Percentiles rank a stretch among this genome's conserved stretches.
phyloP scores from a whole-genome alignment of 2,329 filamentous ascomycete species.

The Penicillium crustosum region DNA sequence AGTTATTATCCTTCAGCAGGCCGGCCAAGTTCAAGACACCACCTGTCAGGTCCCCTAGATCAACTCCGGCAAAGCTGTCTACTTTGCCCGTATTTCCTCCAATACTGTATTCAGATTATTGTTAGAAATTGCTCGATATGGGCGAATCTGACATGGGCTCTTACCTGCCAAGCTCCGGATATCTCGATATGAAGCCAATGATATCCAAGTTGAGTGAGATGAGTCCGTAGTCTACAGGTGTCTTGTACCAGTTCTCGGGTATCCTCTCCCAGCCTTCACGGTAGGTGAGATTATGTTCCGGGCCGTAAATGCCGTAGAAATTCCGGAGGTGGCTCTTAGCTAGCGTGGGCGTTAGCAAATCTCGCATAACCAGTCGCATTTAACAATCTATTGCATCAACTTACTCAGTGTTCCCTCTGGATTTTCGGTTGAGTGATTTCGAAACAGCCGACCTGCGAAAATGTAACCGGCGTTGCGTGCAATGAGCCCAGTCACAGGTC shows the following conservation, averaged over 20 bases:
- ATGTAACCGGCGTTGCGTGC: constrained; percentile 51
- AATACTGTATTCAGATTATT: constrained; percentile 33
- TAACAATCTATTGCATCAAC: constrained; percentile 10
- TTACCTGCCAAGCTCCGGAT: constrained; percentile 44
- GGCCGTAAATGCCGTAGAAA: constrained; percentile 51
- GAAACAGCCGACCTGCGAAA: constrained; percentile 46
- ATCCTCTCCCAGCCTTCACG: constrained; percentile 53
- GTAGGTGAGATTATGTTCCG: constrained; percentile 45
- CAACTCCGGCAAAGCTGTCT: constrained; percentile 53
- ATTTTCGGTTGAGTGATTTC: constrained; percentile 47
- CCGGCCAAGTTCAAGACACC: constrained; percentile 39
- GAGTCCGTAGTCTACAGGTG: constrained; percentile 49
- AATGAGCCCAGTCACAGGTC: constrained; percentile 53
- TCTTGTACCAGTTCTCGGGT: constrained; percentile 55
- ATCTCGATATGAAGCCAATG: constrained; percentile 37
- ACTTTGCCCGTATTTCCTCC: constrained; percentile 55
- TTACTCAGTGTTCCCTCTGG: constrained; percentile 41
- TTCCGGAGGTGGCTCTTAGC: constrained; percentile 45
- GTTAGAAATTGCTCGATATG: not conserved
- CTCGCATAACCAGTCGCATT: not conserved
- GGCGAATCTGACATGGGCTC: not conserved
- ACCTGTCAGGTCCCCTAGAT: constrained; percentile 45
- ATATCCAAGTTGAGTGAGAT: constrained; percentile 46
- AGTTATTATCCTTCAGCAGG: constrained; percentile 43
- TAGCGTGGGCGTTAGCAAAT: constrained; percentile 20